A percentile compares a stretch with the other conserved stretches of the same genome.
These are phyloP conservation scores for Beauveria pseudobassiana DNA, from an alignment of 2,329 filamentous ascomycete species.

Conservation along the genomic window DNA sequence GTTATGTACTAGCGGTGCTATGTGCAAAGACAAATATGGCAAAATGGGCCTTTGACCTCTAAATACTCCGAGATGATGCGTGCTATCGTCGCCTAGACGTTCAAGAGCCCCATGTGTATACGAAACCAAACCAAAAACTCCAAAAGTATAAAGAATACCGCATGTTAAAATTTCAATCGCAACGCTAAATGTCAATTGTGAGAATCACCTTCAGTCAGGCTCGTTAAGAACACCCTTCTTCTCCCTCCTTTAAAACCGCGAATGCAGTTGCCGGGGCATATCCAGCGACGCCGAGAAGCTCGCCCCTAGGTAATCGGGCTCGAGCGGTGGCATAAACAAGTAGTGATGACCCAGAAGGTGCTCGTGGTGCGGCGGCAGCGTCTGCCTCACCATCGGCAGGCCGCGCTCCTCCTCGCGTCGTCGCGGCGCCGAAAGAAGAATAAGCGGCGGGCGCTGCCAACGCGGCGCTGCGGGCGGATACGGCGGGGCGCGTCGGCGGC, in stretches of 20 bases:
- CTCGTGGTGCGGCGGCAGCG: neutral
- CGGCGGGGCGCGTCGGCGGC: constrained; percentile 3
- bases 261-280: constrained; percentile 1
- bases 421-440: neutral
- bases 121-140: neutral
- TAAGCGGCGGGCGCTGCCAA: too few species aligned
- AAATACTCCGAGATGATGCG: neutral
- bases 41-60: neutral
- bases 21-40: neutral
- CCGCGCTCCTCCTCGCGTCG: neutral
- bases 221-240: neutral
- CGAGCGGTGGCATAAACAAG: constrained; percentile 1
- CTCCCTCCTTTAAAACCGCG: neutral
- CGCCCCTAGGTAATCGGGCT: neutral
- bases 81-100: neutral
- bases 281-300: neutral
- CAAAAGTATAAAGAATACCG: neutral
- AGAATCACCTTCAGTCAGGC: neutral
- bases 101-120: neutral
- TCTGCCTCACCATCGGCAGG: neutral
- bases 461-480: neutral
- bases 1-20: neutral
- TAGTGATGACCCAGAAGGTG: neutral
- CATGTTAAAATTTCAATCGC: neutral
- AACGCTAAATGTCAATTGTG: neutral